A percentile compares a stretch with the other conserved stretches of the same genome.
Conservation (phyloP, 1,284 basidiomycete species). For the Anthracocystis walkeri region DNA sequence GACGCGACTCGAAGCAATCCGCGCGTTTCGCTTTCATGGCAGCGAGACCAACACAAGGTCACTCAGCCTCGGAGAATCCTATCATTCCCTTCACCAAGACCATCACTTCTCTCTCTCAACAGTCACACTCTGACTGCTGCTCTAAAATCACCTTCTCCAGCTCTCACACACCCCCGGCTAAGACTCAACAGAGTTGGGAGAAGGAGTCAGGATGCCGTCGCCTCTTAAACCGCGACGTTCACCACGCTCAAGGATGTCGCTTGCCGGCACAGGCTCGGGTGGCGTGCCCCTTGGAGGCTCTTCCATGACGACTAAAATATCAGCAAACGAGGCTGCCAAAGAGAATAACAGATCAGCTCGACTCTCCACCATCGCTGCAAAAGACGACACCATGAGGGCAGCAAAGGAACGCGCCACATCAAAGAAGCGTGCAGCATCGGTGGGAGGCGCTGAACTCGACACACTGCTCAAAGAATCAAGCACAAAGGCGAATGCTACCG, state of each 20-base stretch:
- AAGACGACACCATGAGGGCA: conserved; percentile 40
- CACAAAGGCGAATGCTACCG: conserved; percentile 25
- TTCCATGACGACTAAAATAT: conserved; percentile 42
- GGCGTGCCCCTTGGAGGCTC: conserved; percentile 46
- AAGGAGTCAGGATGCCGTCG: conserved; percentile 32
- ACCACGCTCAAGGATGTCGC: conserved; percentile 44
- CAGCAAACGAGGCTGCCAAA: conserved; percentile 28
- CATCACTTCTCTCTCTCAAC: background rate
- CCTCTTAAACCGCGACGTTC: conserved; percentile 52
- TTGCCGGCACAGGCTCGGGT: conserved; percentile 43
- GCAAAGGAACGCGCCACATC: conserved; percentile 39
- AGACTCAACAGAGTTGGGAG: background rate
- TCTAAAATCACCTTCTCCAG: conserved; percentile 2
- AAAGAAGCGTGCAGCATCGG: conserved; percentile 47
- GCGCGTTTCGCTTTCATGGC: conserved; percentile 7
- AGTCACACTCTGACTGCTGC: background rate
- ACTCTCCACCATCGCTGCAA: conserved; percentile 22
- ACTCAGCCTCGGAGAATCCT: conserved; percentile 5
- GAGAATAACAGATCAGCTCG: conserved; percentile 41
- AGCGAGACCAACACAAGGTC: conserved; percentile 39
- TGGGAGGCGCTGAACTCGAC: conserved; percentile 46
- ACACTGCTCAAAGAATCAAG: conserved; percentile 40
- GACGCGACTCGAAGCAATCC: conserved; percentile 26
- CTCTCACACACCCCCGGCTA: background rate
- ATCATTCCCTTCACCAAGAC: conserved; percentile 1